These are phyloP conservation scores for Colletotrichum kahawae DNA, from an alignment of 2,329 filamentous ascomycete genomes.

Conservation along the genomic window DNA sequence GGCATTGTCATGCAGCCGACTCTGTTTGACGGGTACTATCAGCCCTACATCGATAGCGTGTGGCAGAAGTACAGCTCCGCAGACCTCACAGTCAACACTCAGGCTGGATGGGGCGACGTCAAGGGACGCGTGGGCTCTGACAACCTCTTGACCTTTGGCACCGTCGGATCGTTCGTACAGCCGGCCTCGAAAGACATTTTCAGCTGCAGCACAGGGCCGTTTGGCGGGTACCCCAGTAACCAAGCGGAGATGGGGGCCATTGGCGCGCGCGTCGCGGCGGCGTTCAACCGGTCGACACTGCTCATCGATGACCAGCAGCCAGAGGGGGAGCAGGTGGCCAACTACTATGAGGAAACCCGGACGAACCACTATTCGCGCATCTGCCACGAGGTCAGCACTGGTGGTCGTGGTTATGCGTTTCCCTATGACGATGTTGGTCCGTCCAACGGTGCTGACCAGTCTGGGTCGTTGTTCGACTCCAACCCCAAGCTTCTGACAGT, in stretches of 20 bases:
- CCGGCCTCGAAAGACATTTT: conserved; percentile 57
- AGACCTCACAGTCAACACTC: conserved; percentile 58
- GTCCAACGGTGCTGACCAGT: conserved; percentile 60
- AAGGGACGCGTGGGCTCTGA: conserved; percentile 44
- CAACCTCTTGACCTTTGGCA: conserved; percentile 44
- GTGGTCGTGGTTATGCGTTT: conserved; percentile 71
- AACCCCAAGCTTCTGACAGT: conserved; percentile 61
- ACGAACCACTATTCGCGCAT: conserved; percentile 74
- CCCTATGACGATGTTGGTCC: conserved; percentile 73
- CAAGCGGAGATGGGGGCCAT: conserved; percentile 63
- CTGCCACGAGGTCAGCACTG: conserved; percentile 64
- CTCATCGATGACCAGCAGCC: conserved; percentile 58
- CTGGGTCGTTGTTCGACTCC: conserved; percentile 64
- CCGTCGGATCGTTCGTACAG: conserved; percentile 45
- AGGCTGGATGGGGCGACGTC: conserved; percentile 55
- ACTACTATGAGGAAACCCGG: conserved; percentile 57
- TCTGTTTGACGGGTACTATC: conserved; percentile 57
- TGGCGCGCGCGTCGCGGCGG: conserved; percentile 75
- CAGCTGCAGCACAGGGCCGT: conserved; percentile 61
- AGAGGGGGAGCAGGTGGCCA: conserved; percentile 48
- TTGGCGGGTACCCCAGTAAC: conserved; percentile 46
- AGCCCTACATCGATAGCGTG: conserved; percentile 53
- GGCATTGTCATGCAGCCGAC: conserved; percentile 46
- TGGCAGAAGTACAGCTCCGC: conserved; percentile 53
- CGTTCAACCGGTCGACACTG: conserved; percentile 76